Conservation (phyloP, 495 filamentous ascomycete genomes). For the Hypomontagnella submonticulosa region DNA sequence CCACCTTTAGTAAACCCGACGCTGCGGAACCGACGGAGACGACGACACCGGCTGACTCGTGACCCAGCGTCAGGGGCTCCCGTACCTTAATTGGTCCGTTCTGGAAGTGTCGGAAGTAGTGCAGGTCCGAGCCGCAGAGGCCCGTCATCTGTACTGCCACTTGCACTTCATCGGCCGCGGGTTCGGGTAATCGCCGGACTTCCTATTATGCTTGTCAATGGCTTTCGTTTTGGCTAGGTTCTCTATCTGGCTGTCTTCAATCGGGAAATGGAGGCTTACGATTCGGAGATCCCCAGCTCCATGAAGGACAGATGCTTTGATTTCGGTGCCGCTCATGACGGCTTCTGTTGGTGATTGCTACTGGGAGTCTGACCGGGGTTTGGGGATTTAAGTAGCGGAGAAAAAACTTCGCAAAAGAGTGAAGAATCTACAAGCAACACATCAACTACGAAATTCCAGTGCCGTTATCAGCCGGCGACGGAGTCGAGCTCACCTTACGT, state of each 20-base stretch:
- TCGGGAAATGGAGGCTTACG: constrained; percentile 57
- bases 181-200: constrained; percentile 54
- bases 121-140: constrained; percentile 75
- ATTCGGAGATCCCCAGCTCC: constrained; percentile 74
- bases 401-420: background rate
- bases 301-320: constrained; percentile 75
- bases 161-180: constrained; percentile 64
- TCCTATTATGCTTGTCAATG: constrained; percentile 53
- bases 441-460: background rate
- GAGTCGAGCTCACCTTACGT: constrained; percentile 15
- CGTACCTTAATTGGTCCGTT: constrained; percentile 73
- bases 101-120: constrained; percentile 74
- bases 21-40: constrained; percentile 61
- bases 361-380: background rate
- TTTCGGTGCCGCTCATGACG: constrained; percentile 40
- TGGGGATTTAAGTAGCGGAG: background rate
- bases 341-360: background rate
- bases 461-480: constrained; percentile 21
- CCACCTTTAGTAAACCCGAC: constrained; percentile 52
- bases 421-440: background rate
- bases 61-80: constrained; percentile 71
- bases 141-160: constrained; percentile 68
- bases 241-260: too few species aligned
- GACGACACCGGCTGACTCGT: constrained; percentile 69
- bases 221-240: constrained; percentile 4